Evolutionary conservation across 2,329 filamentous ascomycete species (phyloP), one percentile per base, ranked within the genome.

Genomic region (Sporothrix sp.): DNA sequence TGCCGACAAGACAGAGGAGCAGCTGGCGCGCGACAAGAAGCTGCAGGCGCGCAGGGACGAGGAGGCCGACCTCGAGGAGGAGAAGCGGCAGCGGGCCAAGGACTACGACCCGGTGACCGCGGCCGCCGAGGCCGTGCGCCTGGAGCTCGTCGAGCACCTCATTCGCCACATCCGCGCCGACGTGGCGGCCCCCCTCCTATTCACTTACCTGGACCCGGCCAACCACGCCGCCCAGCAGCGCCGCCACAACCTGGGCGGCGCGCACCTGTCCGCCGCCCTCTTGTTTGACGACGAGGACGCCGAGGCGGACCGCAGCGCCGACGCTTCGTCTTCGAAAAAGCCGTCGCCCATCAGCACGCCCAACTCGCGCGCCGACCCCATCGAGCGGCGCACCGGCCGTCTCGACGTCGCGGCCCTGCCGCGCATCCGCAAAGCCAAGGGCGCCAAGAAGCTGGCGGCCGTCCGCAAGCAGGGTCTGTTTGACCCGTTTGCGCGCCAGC

Each of bases 31-130:
- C 51, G 82, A 82, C 35, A 83, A 91, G 54, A 74, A 75, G 51
- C 80, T 83, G 51, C 78, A 81, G 51, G 69, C 69, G 39, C 78
- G 78, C 50, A 80, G 77, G 43, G 87, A 95, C 61, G 83, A 88
- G 38, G 86, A 87, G 56, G 77, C 82, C 44, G 91, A 96, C 62
- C 63, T 91, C 7, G 89, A 96, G 62, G 85, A 93, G 58, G 91
- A 97, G 65, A 96, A 93, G 70, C 83, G 81, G 61, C 84, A 91
- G 59, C 76, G 91, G 48, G 90, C 90, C 16, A 84, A 85, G 61
- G 85, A 94, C 63, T 79, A 96, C 57, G 91, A 98, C 65, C 91
- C 93, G n/a, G 87, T 91, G 4, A 70, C 74, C 44, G 91, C 94
- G 62, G 91, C 93, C 30, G 73, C 89, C 35, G 82, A 90, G 54